These are phyloP conservation scores for Meripilus lineatus DNA, from an alignment of 1,284 basidiomycete genomes.

Conservation along the genomic window DNA sequence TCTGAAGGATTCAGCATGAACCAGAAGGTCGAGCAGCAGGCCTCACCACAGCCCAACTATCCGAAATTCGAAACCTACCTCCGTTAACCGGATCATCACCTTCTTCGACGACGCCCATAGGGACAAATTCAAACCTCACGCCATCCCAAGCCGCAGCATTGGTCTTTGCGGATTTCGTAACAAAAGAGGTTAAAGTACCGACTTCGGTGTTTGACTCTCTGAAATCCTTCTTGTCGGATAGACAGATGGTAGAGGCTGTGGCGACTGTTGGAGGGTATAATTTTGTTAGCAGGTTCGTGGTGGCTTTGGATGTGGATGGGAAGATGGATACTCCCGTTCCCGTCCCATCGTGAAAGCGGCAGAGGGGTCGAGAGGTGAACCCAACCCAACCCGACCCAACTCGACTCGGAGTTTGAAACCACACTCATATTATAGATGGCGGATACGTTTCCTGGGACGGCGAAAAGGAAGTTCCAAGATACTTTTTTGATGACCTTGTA, in stretches of 20 bases:
- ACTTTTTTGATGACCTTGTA: no score
- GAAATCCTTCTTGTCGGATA: slow-evolving; percentile 26
- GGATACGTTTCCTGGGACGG: no score
- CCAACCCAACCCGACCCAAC: no score
- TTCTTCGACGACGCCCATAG: slow-evolving; percentile 5
- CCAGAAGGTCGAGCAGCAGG: slow-evolving; percentile 33
- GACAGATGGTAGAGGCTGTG: slow-evolving; percentile 37
- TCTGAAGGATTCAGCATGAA: slow-evolving; percentile 36
- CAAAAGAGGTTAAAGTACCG: slow-evolving; percentile 32
- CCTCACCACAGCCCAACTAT: slow-evolving; percentile 34
- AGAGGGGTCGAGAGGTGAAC: no score
- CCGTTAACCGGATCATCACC: slow-evolving; percentile 17
- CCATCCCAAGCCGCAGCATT: slow-evolving; percentile 30
- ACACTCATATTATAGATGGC: no score
- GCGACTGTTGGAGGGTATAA: slow-evolving; percentile 38
- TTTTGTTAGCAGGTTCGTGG: slow-evolving; percentile 36
- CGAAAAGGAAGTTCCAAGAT: no score
- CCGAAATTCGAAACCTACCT: slow-evolving; percentile 30
- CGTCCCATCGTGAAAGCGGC: no score
- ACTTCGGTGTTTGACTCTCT: slow-evolving; percentile 32
- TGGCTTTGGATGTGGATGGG: slow-evolving; percentile 36
- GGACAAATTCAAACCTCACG: no score
- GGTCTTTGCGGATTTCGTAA: slow-evolving; percentile 35
- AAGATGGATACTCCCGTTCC: slow-evolving; percentile 35
- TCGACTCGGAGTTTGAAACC: no score